A percentile compares a stretch with the other conserved stretches of the same genome.
phyloP scores from a whole-genome alignment of 176 grass and related monocot species.

The Avena atlantica region DNA sequence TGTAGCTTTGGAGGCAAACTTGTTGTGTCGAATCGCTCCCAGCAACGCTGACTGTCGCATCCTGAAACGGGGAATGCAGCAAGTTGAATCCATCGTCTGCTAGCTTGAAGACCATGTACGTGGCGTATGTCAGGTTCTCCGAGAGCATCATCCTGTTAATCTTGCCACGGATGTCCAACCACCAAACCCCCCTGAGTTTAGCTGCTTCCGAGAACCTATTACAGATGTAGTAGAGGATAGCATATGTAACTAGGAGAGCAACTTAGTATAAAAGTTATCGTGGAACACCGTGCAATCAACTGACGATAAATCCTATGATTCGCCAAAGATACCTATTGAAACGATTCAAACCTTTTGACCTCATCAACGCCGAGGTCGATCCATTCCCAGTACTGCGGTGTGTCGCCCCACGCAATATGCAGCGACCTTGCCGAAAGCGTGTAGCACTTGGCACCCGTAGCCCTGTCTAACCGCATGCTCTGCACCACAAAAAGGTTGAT shows the following conservation, averaged over 20 bases:
- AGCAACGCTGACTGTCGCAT: conserved; percentile 24
- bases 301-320: too few relatives aligned
- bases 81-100: neutral
- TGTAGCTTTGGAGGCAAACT: neutral
- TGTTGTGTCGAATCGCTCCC: neutral
- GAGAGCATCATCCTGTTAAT: conserved; percentile 26
- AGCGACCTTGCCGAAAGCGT: conserved; percentile 56
- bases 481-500: conserved; percentile 12
- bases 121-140: conserved; percentile 20
- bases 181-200: conserved; percentile 28
- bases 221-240: neutral
- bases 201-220: conserved; percentile 38
- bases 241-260: neutral
- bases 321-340: neutral
- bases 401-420: conserved; percentile 46
- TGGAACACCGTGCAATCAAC: neutral
- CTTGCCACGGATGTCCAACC: conserved; percentile 41
- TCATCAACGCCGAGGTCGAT: neutral
- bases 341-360: neutral
- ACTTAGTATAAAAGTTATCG: neutral
- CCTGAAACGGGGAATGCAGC: neutral
- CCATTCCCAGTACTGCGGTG: conserved; percentile 55
- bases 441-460: conserved; percentile 57
- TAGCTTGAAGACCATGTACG: conserved; percentile 43
- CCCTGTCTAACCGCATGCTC: conserved; percentile 54